Evolutionary conservation across 1,284 basidiomycete species (phyloP).

Genomic region (Termitomyces sp.): DNA sequence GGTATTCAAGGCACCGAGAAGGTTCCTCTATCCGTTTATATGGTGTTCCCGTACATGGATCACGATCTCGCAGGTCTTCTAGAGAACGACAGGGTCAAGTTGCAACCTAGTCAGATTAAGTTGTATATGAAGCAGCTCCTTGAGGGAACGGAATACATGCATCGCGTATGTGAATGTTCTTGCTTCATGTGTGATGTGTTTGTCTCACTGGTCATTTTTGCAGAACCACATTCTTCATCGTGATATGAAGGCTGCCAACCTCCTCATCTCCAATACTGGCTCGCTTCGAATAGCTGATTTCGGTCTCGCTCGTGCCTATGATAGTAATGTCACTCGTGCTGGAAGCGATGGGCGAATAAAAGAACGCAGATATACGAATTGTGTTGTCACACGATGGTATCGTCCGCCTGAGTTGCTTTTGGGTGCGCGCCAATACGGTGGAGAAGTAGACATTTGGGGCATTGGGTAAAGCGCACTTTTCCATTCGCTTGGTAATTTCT

Average conservation of each 20-base stretch:
- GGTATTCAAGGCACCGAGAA: slow-evolving; percentile 49
- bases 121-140: slow-evolving; percentile 94
- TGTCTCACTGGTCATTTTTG: not conserved
- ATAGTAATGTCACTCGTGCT: slow-evolving; percentile 42
- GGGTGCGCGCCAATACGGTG: slow-evolving; percentile 86
- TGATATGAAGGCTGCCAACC: slow-evolving; percentile 98
- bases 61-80: slow-evolving; percentile 95
- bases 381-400: slow-evolving; percentile 99
- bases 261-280: slow-evolving; percentile 88
- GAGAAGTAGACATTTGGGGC: slow-evolving; percentile 98
- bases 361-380: slow-evolving; percentile 87
- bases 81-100: slow-evolving; percentile 83
- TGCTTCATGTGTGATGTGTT: slow-evolving; percentile 8
- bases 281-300: slow-evolving; percentile 92
- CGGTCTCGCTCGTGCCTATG: slow-evolving; percentile 83
- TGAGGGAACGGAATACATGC: slow-evolving; percentile 94
- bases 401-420: slow-evolving; percentile 93
- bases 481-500: not conserved
- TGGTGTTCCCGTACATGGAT: slow-evolving; percentile 99
- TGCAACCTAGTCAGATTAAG: slow-evolving; percentile 85
- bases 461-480: slow-evolving; percentile 62
- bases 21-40: slow-evolving; percentile 83
- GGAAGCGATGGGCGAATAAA: slow-evolving; percentile 41
- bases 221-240: slow-evolving; percentile 95
- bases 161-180: slow-evolving; percentile 52